These are phyloP conservation scores for Aspergillus tubingensis DNA, from an alignment of 2,329 filamentous ascomycete genomes.

Conservation along the genomic window DNA sequence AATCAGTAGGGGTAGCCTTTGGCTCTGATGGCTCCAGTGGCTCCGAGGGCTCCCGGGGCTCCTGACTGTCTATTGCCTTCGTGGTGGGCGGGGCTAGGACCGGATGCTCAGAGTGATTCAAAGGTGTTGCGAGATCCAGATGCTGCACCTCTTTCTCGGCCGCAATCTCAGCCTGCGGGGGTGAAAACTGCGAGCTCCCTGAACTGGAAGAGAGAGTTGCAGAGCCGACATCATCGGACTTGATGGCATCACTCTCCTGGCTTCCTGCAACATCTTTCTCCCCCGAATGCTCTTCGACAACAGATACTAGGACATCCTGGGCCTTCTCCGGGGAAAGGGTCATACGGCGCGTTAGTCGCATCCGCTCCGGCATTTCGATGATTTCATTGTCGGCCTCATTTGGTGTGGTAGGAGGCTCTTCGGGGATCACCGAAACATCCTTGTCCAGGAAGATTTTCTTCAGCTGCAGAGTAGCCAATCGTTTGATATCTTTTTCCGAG, in stretches of 20 bases:
- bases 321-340: slow-evolving; percentile 63
- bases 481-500: slow-evolving; percentile 91
- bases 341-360: slow-evolving; percentile 41
- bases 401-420: slow-evolving; percentile 59
- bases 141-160: slow-evolving; percentile 60
- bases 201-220: slow-evolving; percentile 21
- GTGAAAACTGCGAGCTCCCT: slow-evolving; percentile 20
- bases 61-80: slow-evolving; percentile 5
- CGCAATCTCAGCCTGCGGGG: slow-evolving; percentile 27
- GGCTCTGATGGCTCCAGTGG: background rate
- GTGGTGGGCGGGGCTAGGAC: slow-evolving; percentile 15
- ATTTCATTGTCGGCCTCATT: slow-evolving; percentile 37
- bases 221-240: slow-evolving; percentile 26
- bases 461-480: slow-evolving; percentile 86
- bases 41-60: background rate
- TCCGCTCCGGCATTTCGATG: slow-evolving; percentile 32
- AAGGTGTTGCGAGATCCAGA: slow-evolving; percentile 59
- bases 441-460: slow-evolving; percentile 92
- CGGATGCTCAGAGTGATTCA: slow-evolving; percentile 27
- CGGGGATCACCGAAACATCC: slow-evolving; percentile 65
- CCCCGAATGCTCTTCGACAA: slow-evolving; percentile 63
- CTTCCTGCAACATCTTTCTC: slow-evolving; percentile 32
- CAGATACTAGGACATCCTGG: slow-evolving; percentile 64
- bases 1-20: slow-evolving; percentile 8
- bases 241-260: slow-evolving; percentile 15